phyloP scores from a whole-genome alignment of 306 rosid genomes.

The Betula pendula region DNA sequence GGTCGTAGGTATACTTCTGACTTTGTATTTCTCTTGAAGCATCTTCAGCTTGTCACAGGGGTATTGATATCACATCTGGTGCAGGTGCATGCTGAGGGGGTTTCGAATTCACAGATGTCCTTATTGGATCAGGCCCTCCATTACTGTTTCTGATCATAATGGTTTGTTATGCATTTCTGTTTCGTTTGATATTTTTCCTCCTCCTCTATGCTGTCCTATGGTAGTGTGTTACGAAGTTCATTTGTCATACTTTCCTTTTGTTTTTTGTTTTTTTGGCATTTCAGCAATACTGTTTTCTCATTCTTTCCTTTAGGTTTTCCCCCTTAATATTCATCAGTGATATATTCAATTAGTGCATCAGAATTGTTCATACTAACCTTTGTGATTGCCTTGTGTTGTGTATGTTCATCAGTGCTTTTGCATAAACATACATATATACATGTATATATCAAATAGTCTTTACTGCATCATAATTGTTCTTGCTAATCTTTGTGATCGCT shows the following conservation, averaged over 20 bases:
- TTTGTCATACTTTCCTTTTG: neutral
- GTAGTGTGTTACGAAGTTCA: slow-evolving; percentile 5
- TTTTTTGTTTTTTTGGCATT: neutral
- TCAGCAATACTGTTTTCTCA: neutral
- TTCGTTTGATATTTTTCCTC: neutral
- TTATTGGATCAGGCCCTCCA: slow-evolving; percentile 95
- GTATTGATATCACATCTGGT: slow-evolving; percentile 27
- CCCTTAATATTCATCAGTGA: neutral
- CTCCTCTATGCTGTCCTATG: slow-evolving; percentile 11
- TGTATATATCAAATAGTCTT: too few relatives aligned
- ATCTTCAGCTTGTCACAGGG: slow-evolving; percentile 14
- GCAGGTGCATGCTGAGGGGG: slow-evolving; percentile 97
- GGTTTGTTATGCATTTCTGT: slow-evolving; percentile 54
- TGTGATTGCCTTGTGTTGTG: too few relatives aligned
- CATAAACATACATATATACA: too few relatives aligned
- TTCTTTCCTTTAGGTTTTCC: neutral
- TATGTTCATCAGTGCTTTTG: too few relatives aligned
- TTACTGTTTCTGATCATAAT: slow-evolving; percentile 86
- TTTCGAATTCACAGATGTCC: slow-evolving; percentile 98
- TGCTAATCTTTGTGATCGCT: too few relatives aligned
- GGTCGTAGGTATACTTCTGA: slow-evolving; percentile 66
- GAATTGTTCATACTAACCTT: too few relatives aligned
- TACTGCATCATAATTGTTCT: too few relatives aligned
- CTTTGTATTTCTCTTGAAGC: slow-evolving; percentile 16
- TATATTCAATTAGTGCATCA: neutral